Conservation (phyloP, 164 flowering plant genomes). For the Saururus chinensis region DNA sequence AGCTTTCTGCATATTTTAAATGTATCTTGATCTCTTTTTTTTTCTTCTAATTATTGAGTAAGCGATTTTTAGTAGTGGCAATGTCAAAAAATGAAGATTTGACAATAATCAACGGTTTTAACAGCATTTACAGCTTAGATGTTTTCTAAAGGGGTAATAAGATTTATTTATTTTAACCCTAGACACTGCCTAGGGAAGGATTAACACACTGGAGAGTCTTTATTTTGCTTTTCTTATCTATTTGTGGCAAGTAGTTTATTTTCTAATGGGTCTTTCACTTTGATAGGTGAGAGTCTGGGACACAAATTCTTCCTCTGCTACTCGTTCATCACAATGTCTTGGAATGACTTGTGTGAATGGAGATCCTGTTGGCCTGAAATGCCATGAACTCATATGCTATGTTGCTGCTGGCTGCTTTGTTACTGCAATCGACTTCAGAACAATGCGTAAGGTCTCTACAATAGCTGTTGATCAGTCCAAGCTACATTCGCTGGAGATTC, state of each 20-base stretch:
- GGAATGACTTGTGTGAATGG: constrained; percentile 45
- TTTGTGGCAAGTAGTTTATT: no score
- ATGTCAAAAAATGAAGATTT: no score
- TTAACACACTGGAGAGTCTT: no score
- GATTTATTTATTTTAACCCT: no score
- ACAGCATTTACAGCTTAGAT: no score
- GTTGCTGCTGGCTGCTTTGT: constrained; percentile 55
- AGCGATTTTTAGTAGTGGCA: no score
- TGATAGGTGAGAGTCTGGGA: constrained; percentile 66
- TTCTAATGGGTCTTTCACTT: not conserved
- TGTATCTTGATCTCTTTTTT: not conserved
- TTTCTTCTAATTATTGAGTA: no score
- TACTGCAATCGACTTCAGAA: constrained; percentile 54
- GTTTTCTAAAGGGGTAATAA: no score
- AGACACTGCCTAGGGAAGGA: no score
- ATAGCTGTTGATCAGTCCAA: constrained; percentile 19
- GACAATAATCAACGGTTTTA: no score
- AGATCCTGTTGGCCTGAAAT: constrained; percentile 43
- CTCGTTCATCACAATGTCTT: constrained; percentile 49
- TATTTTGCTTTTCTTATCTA: not conserved
- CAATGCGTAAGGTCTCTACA: constrained; percentile 44
- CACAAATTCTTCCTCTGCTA: constrained; percentile 33
- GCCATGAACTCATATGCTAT: constrained; percentile 49
- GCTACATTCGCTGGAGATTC: constrained; percentile 31
- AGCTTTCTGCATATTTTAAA: not conserved